Evolutionary conservation across 768 basidiomycete species (phyloP).

Genomic region (Leccinum arenicola): DNA sequence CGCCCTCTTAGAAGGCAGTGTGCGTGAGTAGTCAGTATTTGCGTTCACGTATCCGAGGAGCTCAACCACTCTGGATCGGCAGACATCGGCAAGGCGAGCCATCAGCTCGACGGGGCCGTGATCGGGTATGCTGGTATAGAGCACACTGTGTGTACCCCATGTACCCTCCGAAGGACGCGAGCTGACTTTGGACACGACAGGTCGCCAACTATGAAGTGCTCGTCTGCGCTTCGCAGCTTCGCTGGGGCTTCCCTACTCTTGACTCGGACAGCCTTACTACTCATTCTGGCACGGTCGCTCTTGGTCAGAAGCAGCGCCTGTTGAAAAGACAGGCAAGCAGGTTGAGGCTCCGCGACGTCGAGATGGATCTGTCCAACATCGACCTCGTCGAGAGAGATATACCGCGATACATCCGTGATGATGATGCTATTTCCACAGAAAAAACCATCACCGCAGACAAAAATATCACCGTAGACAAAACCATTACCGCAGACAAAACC

Average conservation of each 20-base stretch:
- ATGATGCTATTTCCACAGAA: neutral
- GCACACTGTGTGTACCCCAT: constrained; percentile 22
- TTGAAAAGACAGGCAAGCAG: neutral
- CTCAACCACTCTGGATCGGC: neutral
- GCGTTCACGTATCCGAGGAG: neutral
- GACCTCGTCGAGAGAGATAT: constrained; percentile 30
- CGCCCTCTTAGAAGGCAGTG: constrained; percentile 29
- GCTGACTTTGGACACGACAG: constrained; percentile 15
- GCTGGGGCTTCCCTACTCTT: constrained; percentile 25
- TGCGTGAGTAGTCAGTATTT: constrained; percentile 20
- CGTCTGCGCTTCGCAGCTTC: constrained; percentile 34
- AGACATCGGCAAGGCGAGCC: constrained; percentile 36
- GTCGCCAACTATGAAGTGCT: constrained; percentile 34
- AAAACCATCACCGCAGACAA: constrained; percentile 2
- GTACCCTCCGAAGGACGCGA: neutral
- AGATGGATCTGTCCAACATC: constrained; percentile 22
- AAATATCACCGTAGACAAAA: too few species aligned
- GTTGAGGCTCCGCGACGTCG: neutral
- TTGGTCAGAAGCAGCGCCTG: constrained; percentile 25
- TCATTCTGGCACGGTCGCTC: constrained; percentile 28
- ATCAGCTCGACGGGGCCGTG: constrained; percentile 30
- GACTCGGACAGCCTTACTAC: constrained; percentile 10
- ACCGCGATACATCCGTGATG: constrained; percentile 22
- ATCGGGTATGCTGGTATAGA: constrained; percentile 35
- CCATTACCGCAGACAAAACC: too few species aligned